Conservation (phyloP, 805 yeast species). For the Saccharomycopsis lassenensis region DNA sequence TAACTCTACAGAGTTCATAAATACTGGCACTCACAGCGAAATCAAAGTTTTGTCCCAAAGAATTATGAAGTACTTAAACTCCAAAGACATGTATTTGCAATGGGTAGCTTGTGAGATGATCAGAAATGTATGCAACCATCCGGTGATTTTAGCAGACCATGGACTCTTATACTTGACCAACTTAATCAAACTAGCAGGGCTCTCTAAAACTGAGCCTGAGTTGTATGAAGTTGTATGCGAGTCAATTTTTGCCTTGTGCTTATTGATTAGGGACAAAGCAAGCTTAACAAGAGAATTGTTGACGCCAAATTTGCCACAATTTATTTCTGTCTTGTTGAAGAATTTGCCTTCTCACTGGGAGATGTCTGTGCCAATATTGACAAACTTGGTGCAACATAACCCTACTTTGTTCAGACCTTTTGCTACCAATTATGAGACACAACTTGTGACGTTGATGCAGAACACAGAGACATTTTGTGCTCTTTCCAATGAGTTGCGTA, state of each 20-base stretch:
- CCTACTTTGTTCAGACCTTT: conserved; percentile 77
- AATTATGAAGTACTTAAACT: conserved; percentile 9
- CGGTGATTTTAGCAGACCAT: conserved; percentile 29
- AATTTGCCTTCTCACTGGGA: conserved; percentile 31
- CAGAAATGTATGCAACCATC: conserved; percentile 22
- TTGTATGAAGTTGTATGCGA: conserved; percentile 32
- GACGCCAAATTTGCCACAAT: conserved; percentile 64
- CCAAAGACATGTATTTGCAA: conserved; percentile 6
- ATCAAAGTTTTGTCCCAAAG: conserved; percentile 6
- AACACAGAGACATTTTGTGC: conserved; percentile 26
- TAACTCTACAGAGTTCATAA: conserved; percentile 1
- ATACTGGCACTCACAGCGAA: conserved; percentile 5
- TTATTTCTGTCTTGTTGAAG: conserved; percentile 44
- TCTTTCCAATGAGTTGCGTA: conserved; percentile 31
- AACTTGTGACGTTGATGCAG: conserved; percentile 28
- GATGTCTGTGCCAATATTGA: conserved; percentile 18
- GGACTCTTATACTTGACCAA: conserved; percentile 31
- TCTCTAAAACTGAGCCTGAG: conserved; percentile 30
- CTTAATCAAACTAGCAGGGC: conserved; percentile 31
- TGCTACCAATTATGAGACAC: conserved; percentile 48
- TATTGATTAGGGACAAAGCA: conserved; percentile 63
- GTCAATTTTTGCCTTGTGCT: conserved; percentile 5
- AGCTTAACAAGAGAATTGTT: conserved; percentile 73
- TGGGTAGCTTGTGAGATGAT: conserved; percentile 15
- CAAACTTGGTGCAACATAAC: conserved; percentile 37